Percentiles rank a stretch among this genome's conserved stretches.
Evolutionary conservation across 2,329 filamentous ascomycete genomes (phyloP).

Genomic region (Xylariaceae sp.): DNA sequence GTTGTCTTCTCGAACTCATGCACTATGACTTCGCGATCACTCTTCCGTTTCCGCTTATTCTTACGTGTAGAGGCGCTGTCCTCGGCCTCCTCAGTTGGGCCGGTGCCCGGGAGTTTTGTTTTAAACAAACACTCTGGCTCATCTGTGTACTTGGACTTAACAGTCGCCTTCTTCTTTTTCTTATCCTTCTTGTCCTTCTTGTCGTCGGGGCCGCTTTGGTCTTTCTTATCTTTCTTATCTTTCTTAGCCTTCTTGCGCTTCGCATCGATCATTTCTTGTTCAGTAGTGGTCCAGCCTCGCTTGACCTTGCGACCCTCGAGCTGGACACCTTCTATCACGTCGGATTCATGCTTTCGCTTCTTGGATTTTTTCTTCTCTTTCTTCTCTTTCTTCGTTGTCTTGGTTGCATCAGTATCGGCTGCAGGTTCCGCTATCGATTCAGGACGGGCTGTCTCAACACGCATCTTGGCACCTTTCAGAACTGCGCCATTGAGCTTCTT

Average conservation of each 20-base stretch:
- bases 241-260: slow-evolving; percentile 46
- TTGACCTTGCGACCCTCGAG: slow-evolving; percentile 77
- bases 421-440: slow-evolving; percentile 46
- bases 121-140: slow-evolving; percentile 81
- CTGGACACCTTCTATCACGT: slow-evolving; percentile 62
- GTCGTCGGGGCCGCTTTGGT: slow-evolving; percentile 36
- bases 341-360: slow-evolving; percentile 50
- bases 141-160: slow-evolving; percentile 75
- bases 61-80: slow-evolving; percentile 44
- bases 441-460: slow-evolving; percentile 74
- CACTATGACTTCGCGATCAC: slow-evolving; percentile 59
- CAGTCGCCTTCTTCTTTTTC: slow-evolving; percentile 52
- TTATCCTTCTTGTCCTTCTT: slow-evolving; percentile 50
- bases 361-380: slow-evolving; percentile 38
- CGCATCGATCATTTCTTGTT: slow-evolving; percentile 45
- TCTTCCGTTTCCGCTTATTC: slow-evolving; percentile 59
- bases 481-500: slow-evolving; percentile 86
- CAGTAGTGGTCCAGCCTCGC: slow-evolving; percentile 79
- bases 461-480: slow-evolving; percentile 79
- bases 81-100: slow-evolving; percentile 39
- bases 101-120: slow-evolving; percentile 60
- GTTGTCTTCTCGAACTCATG: slow-evolving; percentile 88
- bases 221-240: slow-evolving; percentile 40
- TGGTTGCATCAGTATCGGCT: slow-evolving; percentile 32
- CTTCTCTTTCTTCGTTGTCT: slow-evolving; percentile 34